Evolutionary conservation across 129 eudicot genomes (phyloP).

Genomic region (Calendula officinalis): DNA sequence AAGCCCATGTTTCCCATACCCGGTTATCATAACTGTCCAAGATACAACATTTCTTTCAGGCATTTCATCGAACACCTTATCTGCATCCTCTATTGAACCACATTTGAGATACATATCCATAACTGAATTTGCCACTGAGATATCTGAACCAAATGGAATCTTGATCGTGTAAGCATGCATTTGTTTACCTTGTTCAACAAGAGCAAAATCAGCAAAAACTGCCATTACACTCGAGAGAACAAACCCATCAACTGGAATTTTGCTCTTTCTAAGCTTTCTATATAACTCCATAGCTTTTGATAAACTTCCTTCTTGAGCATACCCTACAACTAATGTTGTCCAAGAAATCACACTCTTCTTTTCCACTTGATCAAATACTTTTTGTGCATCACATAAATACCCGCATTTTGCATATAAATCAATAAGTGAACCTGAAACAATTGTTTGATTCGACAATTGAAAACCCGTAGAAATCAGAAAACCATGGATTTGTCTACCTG

Average conservation of each 20-base stretch:
- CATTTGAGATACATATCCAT: conserved; percentile 80
- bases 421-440: conserved; percentile 63
- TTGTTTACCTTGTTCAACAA: conserved; percentile 74
- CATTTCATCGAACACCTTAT: conserved; percentile 49
- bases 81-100: conserved; percentile 68
- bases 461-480: conserved; percentile 42
- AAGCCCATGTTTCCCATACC: conserved; percentile 76
- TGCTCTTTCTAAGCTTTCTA: conserved; percentile 51
- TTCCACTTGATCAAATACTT: conserved; percentile 48
- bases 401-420: conserved; percentile 82
- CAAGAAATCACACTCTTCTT: conserved; percentile 63
- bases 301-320: conserved; percentile 56
- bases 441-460: conserved; percentile 33
- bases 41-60: conserved; percentile 48
- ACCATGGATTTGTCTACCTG: conserved; percentile 70
- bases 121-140: conserved; percentile 57
- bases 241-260: conserved; percentile 45
- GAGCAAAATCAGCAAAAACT: conserved; percentile 82
- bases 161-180: conserved; percentile 57
- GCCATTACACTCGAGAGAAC: conserved; percentile 66
- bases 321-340: conserved; percentile 65
- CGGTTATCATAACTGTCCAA: conserved; percentile 70
- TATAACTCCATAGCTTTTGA: conserved; percentile 59
- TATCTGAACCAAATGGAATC: conserved; percentile 49
- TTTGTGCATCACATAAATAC: conserved; percentile 42